Base-by-base conservation (phyloP, 148 eudicot genomes). In the Hydrangea macrophylla region DNA sequence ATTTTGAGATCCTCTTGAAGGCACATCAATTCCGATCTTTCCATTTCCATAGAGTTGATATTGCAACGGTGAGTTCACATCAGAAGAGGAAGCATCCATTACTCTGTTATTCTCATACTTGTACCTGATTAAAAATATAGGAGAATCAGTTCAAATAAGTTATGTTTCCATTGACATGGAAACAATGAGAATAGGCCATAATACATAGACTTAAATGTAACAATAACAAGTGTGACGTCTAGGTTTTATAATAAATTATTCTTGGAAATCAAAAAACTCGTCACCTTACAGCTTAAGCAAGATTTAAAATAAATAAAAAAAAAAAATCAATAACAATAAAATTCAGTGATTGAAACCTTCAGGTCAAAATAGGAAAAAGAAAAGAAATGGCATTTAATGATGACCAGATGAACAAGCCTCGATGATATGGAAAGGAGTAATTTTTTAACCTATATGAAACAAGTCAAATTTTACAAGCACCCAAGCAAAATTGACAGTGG, bases 1-100 rank as follows among this genome's bases (percentile, higher is more conserved):
- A 82, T 94, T 90, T 83, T 94, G 92, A 72, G 86, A 83, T 69
- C 97, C 98, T 76, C 80, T 94, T 12, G 97, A 85, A 83, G 90
- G 86, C 69, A 83, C 58, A 70, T 90, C 92, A 62, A 80, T 78
- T 64, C 83, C 90, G 58, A 79, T 71, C 70, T 88, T 85, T 53
- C 96, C 98, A 62, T 85, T 88, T 50, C 88, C 92, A 75, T 94
- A 94, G 57, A 88, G 92, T 70, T 94, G 98, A 82, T 80, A 86
- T 12, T 84, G 92, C 70, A 94, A 77, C 31, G 98, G 92, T 65
- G 97, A 89, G 62, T 85, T 79, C 67, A 80, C 84, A 80, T 88
- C 96, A 71, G 92, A 69, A 67, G 94, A 83, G 48, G 97, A 88
- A 86, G 81, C 81, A 94, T 85, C 97, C 88, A 85, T 70, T 63